phyloP scores from a whole-genome alignment of 306 rosid genomes.

The Dalbergia cultrata region DNA sequence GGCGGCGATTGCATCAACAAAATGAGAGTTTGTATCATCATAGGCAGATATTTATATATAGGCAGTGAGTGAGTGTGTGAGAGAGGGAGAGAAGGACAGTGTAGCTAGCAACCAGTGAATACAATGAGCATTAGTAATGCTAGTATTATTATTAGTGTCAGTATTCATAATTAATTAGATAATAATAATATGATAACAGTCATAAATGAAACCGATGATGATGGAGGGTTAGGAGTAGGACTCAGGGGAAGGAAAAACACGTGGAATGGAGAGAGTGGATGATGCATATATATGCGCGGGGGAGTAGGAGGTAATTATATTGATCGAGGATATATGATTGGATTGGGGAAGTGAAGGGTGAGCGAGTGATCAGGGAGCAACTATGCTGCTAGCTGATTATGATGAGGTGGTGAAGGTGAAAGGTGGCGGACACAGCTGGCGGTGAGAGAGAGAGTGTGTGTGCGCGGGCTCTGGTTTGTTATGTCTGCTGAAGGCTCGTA shows the following conservation, averaged over 20 bases:
- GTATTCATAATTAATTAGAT: too few species aligned
- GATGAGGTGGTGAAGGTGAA: not conserved
- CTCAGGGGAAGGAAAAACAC: conserved; percentile 31
- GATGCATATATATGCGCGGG: not conserved
- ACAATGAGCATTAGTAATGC: too few species aligned
- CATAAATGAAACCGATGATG: not conserved
- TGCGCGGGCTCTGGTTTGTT: conserved; percentile 8
- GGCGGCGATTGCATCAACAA: conserved; percentile 4
- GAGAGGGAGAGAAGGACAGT: not conserved
- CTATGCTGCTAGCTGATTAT: too few species aligned
- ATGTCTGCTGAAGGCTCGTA: conserved; percentile 22
- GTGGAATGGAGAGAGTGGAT: conserved; percentile 40
- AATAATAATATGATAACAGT: not conserved
- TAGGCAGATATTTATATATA: not conserved
- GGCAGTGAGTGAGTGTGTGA: too few species aligned
- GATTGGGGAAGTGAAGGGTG: not conserved
- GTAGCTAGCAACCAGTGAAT: too few species aligned
- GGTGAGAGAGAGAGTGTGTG: not conserved
- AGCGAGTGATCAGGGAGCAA: too few species aligned
- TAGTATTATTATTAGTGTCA: too few species aligned
- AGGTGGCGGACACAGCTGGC: conserved; percentile 36
- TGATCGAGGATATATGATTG: conserved; percentile 46
- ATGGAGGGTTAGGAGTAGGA: conserved; percentile 10
- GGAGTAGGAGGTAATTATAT: not conserved
- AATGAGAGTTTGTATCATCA: not conserved